phyloP scores from a whole-genome alignment of 768 basidiomycete species.

The Dioszegia aurantiaca region DNA sequence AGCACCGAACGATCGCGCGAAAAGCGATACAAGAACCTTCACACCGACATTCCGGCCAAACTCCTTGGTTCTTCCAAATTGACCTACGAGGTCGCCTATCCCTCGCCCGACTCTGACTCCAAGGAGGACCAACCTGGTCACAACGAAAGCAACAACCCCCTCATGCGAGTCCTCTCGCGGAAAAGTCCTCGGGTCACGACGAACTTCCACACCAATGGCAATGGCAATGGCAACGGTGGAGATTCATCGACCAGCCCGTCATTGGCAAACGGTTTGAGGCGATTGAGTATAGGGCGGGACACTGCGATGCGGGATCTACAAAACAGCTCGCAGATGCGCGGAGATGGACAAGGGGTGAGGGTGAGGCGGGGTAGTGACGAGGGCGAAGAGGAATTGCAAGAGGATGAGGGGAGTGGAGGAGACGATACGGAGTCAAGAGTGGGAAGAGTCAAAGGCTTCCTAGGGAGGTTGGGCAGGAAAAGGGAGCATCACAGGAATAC shows the following conservation, averaged over 20 bases:
- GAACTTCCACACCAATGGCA: no score
- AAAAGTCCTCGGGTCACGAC: neutral
- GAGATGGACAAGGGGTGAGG: conserved; percentile 10
- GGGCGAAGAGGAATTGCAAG: conserved; percentile 10
- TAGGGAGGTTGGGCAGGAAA: conserved; percentile 26
- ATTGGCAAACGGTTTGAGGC: no score
- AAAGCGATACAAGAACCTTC: neutral
- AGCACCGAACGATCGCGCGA: no score
- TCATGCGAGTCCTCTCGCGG: neutral
- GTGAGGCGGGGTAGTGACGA: conserved; percentile 3
- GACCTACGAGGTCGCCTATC: neutral
- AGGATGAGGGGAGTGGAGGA: conserved; percentile 17
- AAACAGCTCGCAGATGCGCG: neutral
- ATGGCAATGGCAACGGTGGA: no score
- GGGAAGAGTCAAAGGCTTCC: conserved; percentile 25
- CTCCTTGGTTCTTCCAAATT: neutral
- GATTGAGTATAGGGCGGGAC: no score
- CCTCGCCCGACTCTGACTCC: no score
- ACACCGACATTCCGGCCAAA: neutral
- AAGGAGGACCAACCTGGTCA: neutral
- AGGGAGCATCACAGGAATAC: neutral
- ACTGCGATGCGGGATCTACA: no score
- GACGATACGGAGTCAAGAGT: conserved; percentile 1
- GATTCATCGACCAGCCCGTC: no score
- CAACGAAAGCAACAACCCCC: neutral